These are phyloP conservation scores for Tuctoria greenei DNA, from an alignment of 176 grass and related monocot genomes.

Conservation along the genomic window DNA sequence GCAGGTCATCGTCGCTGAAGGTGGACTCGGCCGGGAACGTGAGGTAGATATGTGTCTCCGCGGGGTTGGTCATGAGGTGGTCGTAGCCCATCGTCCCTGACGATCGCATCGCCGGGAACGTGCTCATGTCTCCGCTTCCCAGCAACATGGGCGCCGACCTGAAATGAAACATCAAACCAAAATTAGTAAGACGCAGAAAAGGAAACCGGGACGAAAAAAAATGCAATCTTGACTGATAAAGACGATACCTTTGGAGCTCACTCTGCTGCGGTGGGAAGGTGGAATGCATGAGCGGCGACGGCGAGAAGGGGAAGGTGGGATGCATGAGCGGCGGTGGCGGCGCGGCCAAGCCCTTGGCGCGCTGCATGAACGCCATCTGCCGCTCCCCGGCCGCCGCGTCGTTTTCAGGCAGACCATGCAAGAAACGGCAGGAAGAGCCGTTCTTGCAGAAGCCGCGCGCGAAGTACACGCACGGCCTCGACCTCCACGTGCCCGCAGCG, in stretches of 20 bases:
- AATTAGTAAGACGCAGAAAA: neutral
- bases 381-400: constrained; percentile 46
- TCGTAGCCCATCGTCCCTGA: constrained; percentile 56
- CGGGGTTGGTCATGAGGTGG: constrained; percentile 50
- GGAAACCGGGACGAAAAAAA: neutral
- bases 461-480: constrained; percentile 53
- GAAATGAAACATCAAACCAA: neutral
- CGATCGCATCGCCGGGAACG: constrained; percentile 51
- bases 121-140: constrained; percentile 51
- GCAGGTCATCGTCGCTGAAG: constrained; percentile 80
- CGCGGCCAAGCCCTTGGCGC: constrained; percentile 43
- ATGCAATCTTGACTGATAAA: constrained; percentile 16
- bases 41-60: constrained; percentile 76
- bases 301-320: constrained; percentile 42
- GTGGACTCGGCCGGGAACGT: constrained; percentile 88
- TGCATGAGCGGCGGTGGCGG: constrained; percentile 56
- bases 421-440: constrained; percentile 50
- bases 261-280: constrained; percentile 34
- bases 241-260: constrained; percentile 60
- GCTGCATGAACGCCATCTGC: constrained; percentile 35
- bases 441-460: constrained; percentile 56
- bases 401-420: constrained; percentile 39
- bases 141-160: constrained; percentile 49
- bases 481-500: constrained; percentile 36
- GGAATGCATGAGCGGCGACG: constrained; percentile 52